Base-by-base conservation (phyloP, 2,329 filamentous ascomycete genomes). In the Colletotrichum trifolii region DNA sequence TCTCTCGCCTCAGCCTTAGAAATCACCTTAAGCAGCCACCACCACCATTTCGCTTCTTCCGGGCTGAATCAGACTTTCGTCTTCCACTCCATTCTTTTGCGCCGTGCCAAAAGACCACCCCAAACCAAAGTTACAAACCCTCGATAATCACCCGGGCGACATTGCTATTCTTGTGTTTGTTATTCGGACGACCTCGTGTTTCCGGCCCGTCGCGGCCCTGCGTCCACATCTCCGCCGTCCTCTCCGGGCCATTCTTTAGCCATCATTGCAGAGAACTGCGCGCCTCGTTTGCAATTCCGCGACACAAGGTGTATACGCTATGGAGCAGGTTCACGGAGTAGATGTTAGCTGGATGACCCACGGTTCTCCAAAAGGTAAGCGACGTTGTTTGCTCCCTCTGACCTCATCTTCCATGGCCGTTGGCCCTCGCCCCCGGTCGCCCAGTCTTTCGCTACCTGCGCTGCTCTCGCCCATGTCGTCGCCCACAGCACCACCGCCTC, bases 331-430 rank as follows among this genome's bases (percentile, higher is more conserved):
- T 69, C 89, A 93, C 76, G 90, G 90, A 70, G 87, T 96, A 73
- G 93, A 97, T 79, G 93, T 96, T 74, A 94, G 91, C 78, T 97
- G 93, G 93, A 91, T 96, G 83, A 85, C 85, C 71, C 91, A 96
- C 79, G 91, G 92, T 75, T 88, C 90, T 71, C 88, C 89, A 69
- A 94, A 91, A 90, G 93, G 93, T 92, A 84, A 78, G 85, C 79
- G 63, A 52, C 40, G 45, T 46, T 54, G 53, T 53, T 46, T 54
- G 53, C 48, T 53, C 53, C 53, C 47, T 66, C 63, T 63, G 63
- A 66, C 58, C 63, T 66, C 63, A 63, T 66, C 57, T 57, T 53
- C 53, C 55, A 52, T 50, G 48, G 38, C 54, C 50, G 60, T 47
- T 60, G 54, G 54, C 60, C 25, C 38, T 47, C 49, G 15, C 49